A percentile compares a stretch with the other conserved stretches of the same genome.
Conservation (phyloP, 306 rosid genomes). For the Medicago arabica region DNA sequence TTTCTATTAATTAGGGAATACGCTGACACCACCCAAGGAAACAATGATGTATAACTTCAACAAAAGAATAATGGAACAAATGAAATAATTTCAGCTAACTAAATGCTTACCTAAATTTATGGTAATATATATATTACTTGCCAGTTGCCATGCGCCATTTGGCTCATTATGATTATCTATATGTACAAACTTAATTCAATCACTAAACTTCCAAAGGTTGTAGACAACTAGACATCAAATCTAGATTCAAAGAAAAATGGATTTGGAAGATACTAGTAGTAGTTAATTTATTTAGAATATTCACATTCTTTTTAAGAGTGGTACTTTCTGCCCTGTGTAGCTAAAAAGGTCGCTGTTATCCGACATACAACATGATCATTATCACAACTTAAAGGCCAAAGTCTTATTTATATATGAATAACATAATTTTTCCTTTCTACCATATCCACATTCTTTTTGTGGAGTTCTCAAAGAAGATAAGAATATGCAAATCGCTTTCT, state of each 20-base stretch:
- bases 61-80: not conserved
- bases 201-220: not conserved
- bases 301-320: too few species aligned
- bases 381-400: too few species aligned
- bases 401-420: too few species aligned
- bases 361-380: too few species aligned
- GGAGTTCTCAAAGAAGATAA: too few species aligned
- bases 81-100: not conserved
- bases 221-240: not conserved
- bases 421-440: too few species aligned
- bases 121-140: too few species aligned
- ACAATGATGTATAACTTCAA: not conserved
- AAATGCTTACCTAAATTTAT: not conserved
- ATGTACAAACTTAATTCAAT: not conserved
- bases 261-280: not conserved
- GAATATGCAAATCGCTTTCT: too few species aligned
- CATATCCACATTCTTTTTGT: too few species aligned
- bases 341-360: too few species aligned
- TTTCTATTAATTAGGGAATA: slow-evolving; percentile 1
- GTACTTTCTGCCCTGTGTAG: too few species aligned
- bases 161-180: not conserved
- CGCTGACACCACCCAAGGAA: not conserved
- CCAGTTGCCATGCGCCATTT: not conserved
- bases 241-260: not conserved
- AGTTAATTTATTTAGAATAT: too few species aligned